Percentiles rank a stretch among this genome's conserved stretches.
Evolutionary conservation across 2,329 filamentous ascomycete genomes (phyloP).

Genomic region (Botrytis squamosa): DNA sequence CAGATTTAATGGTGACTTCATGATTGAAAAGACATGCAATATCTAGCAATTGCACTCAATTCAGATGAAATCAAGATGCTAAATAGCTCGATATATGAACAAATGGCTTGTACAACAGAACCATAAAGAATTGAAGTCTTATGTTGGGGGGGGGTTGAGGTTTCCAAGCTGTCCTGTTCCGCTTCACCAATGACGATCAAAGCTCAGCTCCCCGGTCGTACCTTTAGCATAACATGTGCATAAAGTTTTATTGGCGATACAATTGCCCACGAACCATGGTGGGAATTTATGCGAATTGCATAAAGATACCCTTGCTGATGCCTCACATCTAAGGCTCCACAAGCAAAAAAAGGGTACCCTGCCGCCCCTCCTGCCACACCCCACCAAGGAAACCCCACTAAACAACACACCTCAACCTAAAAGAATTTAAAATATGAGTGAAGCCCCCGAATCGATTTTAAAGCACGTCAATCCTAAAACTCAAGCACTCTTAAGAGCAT

Average conservation of each 20-base stretch:
- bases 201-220: not conserved
- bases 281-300: not conserved
- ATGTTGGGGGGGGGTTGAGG: constrained; percentile 2
- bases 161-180: constrained; percentile 28
- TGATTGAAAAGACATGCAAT: constrained; percentile 23
- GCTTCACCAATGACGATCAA: constrained; percentile 12
- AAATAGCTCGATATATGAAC: not conserved
- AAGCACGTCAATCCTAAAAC: constrained; percentile 49
- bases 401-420: constrained; percentile 22
- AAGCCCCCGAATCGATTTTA: constrained; percentile 43
- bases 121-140: constrained; percentile 11
- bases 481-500: constrained; percentile 43
- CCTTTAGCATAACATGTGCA: not conserved
- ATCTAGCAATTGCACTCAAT: not conserved
- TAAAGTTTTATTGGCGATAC: constrained; percentile 2
- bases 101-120: not conserved
- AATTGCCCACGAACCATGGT: not conserved
- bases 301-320: not conserved
- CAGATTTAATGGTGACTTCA: constrained; percentile 40
- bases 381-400: constrained; percentile 25
- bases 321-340: not conserved
- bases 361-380: constrained; percentile 17
- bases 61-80: not conserved
- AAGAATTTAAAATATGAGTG: constrained; percentile 29
- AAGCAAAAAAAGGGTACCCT: not conserved